phyloP scores from a whole-genome alignment of 2,329 filamentous ascomycete genomes.

The Sclerotinia trifoliorum region DNA sequence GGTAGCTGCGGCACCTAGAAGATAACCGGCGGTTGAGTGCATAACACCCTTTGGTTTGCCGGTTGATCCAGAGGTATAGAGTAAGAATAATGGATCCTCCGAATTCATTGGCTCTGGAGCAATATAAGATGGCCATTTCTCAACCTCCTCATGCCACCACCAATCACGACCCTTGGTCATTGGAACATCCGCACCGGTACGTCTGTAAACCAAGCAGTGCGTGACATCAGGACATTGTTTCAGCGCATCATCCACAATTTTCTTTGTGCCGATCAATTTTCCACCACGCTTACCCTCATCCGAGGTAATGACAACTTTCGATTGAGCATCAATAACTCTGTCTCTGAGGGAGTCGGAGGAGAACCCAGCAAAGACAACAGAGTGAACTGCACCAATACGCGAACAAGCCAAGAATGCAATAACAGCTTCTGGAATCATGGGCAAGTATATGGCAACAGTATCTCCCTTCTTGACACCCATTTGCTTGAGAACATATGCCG shows the following conservation, averaged over 20 bases:
- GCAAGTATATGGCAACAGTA: constrained; percentile 93
- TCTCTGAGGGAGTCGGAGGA: constrained; percentile 94
- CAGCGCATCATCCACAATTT: constrained; percentile 96
- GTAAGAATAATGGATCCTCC: constrained; percentile 93
- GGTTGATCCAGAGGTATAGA: constrained; percentile 97
- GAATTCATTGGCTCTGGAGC: constrained; percentile 85
- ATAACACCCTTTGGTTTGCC: constrained; percentile 99
- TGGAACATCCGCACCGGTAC: constrained; percentile 88
- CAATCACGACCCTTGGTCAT: constrained; percentile 85
- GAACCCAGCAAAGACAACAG: constrained; percentile 96
- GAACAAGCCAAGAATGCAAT: constrained; percentile 87
- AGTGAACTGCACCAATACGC: constrained; percentile 94
- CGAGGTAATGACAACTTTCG: constrained; percentile 92
- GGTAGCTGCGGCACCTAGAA: constrained; percentile 88
- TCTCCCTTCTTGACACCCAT: constrained; percentile 98
- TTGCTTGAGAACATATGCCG: constrained; percentile 84
- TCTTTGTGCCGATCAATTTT: constrained; percentile 97
- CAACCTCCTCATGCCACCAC: constrained; percentile 99
- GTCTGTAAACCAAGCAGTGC: constrained; percentile 88
- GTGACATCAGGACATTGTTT: constrained; percentile 91
- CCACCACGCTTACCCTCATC: constrained; percentile 98
- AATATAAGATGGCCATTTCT: constrained; percentile 94
- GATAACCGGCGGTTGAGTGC: constrained; percentile 94
- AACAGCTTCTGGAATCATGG: constrained; percentile 97
- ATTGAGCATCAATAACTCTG: constrained; percentile 85